Evolutionary conservation across 768 basidiomycete genomes (phyloP), one percentile per base, ranked within the genome.

Genomic region (Rickenella mellea): DNA sequence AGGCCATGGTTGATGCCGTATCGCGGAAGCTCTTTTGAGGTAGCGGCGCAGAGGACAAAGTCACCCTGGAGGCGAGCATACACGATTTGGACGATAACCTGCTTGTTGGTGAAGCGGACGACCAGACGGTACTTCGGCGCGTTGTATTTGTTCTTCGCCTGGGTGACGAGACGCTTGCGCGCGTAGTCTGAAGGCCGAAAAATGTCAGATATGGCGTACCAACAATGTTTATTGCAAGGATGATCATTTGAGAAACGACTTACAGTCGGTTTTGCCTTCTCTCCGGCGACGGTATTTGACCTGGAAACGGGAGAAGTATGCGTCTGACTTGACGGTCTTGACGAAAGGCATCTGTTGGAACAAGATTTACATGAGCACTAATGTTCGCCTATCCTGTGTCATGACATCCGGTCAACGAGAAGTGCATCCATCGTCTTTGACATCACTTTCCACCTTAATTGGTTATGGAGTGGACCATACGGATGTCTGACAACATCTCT

Each of bases 71-170:
- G 73, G 55, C 94, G 96, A 51, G 96, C 93, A 59, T 97, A 98
- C 64, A 91, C 76, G 59, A 99, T 83, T 65, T 94, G 91, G 55
- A 83, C 82, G 62, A 96, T 90, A 66, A 97, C 79, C 58, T 96
- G 80, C 70, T 76, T 86, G 80, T 99, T 98, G 55, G 93, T 94
- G 80, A 98, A 92, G 54, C 96, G 90, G 61, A 99, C 96, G 49
- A 98, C 96, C 39, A 98, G 82, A 54, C 93, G 91, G 70, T 96
- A 96, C 70, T 97, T 96, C 43, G 93, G 92, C 28, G 91, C 89
- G 55, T 94, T 94, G 72, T 96, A 98, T 74, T 98, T 98, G 81
- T 97, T 98, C 78, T 99, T 99, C 46, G 96, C 92, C 76, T 99
- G 96, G 46, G 88, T 80, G 51, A 98, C 80, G 42, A 99, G 78